Base-by-base conservation (phyloP, 2,329 filamentous ascomycete species). In the Alternaria atra region DNA sequence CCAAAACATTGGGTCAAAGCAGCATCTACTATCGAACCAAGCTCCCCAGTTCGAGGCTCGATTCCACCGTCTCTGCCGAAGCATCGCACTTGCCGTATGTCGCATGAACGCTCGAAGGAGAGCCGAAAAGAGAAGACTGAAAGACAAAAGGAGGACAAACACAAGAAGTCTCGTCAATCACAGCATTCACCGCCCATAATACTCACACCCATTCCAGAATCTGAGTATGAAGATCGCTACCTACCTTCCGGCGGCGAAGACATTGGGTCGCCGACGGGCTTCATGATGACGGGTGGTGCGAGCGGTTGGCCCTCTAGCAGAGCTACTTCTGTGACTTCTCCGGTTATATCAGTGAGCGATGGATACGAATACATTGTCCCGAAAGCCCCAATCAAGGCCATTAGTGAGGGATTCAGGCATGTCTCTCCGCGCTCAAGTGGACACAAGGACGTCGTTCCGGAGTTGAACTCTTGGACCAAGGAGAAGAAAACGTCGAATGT, bases 201-300 rank as follows among this genome's bases (percentile, higher is more conserved):
- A 9, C 61, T 72, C 15, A 35, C 55, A 6, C 40, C 65, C 2
- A 65, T 69, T 2, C 39, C 15, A 0, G 68, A 71, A 40, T 63
- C 58, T 1, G 55, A 61, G 5, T 63, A 64, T n/a, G 62, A 67
- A 42, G 57, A 63, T 23, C 46, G 37, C 27, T 44, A 39, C n/a
- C 15, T 46, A 4, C 23, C 17, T n/a, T 47, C 52, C 37, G 46
- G 5, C 9, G 55, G 46, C 4, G 48, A 62, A 8, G 40, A 54
- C 27, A 17, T 58, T 3, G 51, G 55, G 6, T 68, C 70, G 7
- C 67, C 68, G 6, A 72, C 68, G 1, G 48, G 43, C 1, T 73
- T 72, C 52, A 64, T 72, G 60, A 69, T 72, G 64, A 72, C 65
- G 0, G 69, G 71, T 8, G 67, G 61, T 15, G 52, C 54, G 32